phyloP scores from a whole-genome alignment of 139 green algal genomes.

The Ostreobium quekettii region DNA sequence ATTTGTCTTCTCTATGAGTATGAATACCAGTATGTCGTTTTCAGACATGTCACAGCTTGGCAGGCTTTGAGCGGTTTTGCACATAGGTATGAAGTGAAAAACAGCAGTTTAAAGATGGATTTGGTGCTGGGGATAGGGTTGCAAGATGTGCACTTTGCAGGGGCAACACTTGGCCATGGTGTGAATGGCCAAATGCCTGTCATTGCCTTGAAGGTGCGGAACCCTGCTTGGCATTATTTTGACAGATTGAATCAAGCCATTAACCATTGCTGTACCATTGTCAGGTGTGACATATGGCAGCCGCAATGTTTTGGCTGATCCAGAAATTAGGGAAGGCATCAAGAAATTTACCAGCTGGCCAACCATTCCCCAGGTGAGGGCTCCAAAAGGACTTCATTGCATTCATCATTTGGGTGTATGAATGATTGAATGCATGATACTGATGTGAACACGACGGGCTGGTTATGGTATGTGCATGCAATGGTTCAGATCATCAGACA shows the following conservation, averaged over 20 bases:
- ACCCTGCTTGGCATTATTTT: background rate
- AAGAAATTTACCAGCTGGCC: slow-evolving; percentile 91
- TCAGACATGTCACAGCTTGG: too few relatives aligned
- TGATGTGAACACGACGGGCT: too few relatives aligned
- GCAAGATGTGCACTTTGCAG: background rate
- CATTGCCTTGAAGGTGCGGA: background rate
- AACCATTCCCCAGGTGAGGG: slow-evolving; percentile 82
- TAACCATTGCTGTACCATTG: background rate
- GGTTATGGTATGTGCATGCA: too few relatives aligned
- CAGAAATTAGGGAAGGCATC: slow-evolving; percentile 76
- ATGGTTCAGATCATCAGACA: too few relatives aligned
- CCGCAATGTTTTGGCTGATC: slow-evolving; percentile 82
- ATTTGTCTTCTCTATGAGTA: too few relatives aligned
- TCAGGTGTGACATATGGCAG: slow-evolving; percentile 69
- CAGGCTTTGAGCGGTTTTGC: too few relatives aligned
- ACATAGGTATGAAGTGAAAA: too few relatives aligned
- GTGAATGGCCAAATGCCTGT: background rate
- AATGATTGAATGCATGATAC: background rate
- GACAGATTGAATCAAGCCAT: background rate
- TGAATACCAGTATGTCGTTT: too few relatives aligned
- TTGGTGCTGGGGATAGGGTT: too few relatives aligned
- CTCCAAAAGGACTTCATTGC: too few relatives aligned
- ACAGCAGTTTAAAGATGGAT: too few relatives aligned
- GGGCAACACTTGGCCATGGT: background rate
- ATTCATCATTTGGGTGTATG: background rate